Evolutionary conservation across 108 stramenopile genomes (phyloP).

Genomic region (Schizochytrium sp.): DNA sequence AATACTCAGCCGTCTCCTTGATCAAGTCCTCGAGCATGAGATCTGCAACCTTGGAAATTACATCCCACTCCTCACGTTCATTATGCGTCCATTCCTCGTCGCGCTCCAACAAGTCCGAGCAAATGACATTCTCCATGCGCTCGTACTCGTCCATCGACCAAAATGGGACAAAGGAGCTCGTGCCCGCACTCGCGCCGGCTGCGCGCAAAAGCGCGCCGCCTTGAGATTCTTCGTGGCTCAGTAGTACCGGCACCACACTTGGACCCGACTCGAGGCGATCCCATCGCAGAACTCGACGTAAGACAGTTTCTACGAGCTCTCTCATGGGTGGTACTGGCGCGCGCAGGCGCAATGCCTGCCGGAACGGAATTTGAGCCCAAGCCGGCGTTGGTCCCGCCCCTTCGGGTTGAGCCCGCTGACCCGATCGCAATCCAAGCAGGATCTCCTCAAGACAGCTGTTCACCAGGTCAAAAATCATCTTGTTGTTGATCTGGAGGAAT

Average conservation of each 20-base stretch:
- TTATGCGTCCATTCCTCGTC: not conserved
- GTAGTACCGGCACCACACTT: not conserved
- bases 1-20: constrained; percentile 6
- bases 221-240: not conserved
- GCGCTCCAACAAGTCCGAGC: not conserved
- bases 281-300: not conserved
- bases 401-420: not conserved
- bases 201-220: not conserved
- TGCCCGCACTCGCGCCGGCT: not conserved
- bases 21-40: not conserved
- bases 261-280: not conserved
- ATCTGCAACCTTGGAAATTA: not conserved
- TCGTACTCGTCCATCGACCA: constrained; percentile 1
- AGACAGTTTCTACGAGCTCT: not conserved
- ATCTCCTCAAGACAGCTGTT: not conserved
- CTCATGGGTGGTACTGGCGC: not conserved
- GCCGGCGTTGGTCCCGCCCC: not conserved
- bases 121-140: not conserved
- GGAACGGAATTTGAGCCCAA: not conserved
- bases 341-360: not conserved
- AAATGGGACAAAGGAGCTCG: not conserved
- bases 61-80: not conserved
- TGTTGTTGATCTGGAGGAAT: constrained; percentile 11
- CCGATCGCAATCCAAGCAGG: not conserved
- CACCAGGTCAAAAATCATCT: not conserved